These are phyloP conservation scores for Cordyceps cateniannulata DNA, from an alignment of 2,329 filamentous ascomycete species.

Conservation along the genomic window DNA sequence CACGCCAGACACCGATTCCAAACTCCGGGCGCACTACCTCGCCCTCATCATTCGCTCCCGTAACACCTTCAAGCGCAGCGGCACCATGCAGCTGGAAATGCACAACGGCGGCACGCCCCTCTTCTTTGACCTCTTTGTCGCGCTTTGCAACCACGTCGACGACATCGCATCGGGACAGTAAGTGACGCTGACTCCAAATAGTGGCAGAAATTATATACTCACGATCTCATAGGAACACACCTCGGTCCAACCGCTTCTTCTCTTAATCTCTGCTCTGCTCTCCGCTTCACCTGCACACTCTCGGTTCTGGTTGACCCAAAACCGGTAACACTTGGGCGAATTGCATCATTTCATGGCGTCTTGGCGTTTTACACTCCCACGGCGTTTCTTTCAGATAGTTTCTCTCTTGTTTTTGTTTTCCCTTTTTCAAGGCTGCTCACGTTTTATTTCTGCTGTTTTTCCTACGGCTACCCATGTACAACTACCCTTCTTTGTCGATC, in stretches of 20 bases:
- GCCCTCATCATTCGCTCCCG: slow-evolving; percentile 86
- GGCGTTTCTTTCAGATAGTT: slow-evolving; percentile 3
- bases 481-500: slow-evolving; percentile 23
- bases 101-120: slow-evolving; percentile 72
- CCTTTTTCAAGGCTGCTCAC: not conserved
- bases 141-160: slow-evolving; percentile 84
- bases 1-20: slow-evolving; percentile 86
- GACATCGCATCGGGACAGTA: slow-evolving; percentile 54
- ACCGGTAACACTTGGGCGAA: not conserved
- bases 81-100: slow-evolving; percentile 96
- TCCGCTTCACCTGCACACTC: not conserved
- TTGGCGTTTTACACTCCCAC: slow-evolving; percentile 4
- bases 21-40: slow-evolving; percentile 82
- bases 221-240: slow-evolving; percentile 26
- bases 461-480: slow-evolving; percentile 25
- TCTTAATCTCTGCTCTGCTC: slow-evolving; percentile 14
- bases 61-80: slow-evolving; percentile 84
- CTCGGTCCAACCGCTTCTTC: slow-evolving; percentile 41
- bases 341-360: slow-evolving; percentile 11
- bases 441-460: not conserved
- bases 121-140: slow-evolving; percentile 92
- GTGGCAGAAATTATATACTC: not conserved
- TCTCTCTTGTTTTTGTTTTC: slow-evolving; percentile 2
- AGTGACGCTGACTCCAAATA: slow-evolving; percentile 22
- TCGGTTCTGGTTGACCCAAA: not conserved